Base-by-base conservation (phyloP, 148 eudicot species). In the Arbutus unedo region DNA sequence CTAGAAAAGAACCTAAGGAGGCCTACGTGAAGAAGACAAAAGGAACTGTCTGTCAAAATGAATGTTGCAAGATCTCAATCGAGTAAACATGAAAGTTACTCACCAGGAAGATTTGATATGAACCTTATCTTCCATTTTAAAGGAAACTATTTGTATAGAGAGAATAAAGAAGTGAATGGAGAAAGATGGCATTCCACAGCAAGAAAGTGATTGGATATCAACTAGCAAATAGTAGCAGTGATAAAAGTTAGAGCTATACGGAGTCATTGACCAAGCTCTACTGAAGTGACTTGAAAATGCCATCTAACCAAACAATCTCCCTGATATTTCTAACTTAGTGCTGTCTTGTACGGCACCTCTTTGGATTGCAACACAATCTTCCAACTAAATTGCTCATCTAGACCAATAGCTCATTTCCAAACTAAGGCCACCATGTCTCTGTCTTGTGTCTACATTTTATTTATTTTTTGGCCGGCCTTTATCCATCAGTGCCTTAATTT, bases 51-150 rank as follows among this genome's bases (percentile, higher is more conserved):
- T 16, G 47, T 47, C 25, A 41, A 31, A 31, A 7, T 14, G 8
- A 72, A 18, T 72, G 54, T 74, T 48, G 77, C 23, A 50, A 25
- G 23, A 25, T 21, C 57, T 76, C n/a, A 51, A 74, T 74, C 11
- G 13, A 50, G 23, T 75, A 15, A n/a, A 75, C 16, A 51, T 47
- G 49, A 74, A 74, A 25, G 50, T 53, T 51, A 50, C 41, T 23
- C 78, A 76, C 9, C 19, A 23, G 16, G 57, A 76, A 76, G 78
- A 76, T 76, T 14, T 51, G 54, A 74, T 51, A n/a, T 23, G 41
- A 51, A 51, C 8, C 47, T 8, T 49, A 51, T 76, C 56, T 51
- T 53, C 43, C 45, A 3, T 41, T 50, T 6, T 76, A 6, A 8
- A 2, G 43, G 13, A 76, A 25, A 5, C 18, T 8, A 11, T 38